These are phyloP conservation scores for Glaciozyma martinii DNA, from an alignment of 768 basidiomycete genomes.

Conservation along the genomic window DNA sequence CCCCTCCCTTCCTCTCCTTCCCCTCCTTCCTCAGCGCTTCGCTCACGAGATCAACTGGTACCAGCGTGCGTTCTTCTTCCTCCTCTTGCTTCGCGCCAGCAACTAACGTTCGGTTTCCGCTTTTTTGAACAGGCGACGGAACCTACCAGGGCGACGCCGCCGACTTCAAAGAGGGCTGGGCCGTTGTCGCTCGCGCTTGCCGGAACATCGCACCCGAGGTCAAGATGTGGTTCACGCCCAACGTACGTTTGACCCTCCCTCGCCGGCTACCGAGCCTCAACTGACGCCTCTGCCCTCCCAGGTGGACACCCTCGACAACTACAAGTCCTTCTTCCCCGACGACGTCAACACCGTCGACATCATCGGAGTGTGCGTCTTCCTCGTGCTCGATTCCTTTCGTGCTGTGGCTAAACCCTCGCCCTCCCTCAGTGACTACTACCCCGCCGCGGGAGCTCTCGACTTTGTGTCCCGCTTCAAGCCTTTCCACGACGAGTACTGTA, in stretches of 20 bases:
- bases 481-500: constrained; percentile 34
- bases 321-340: constrained; percentile 34
- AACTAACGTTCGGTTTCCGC: not conserved
- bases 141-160: constrained; percentile 31
- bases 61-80: not conserved
- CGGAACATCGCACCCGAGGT: constrained; percentile 27
- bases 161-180: constrained; percentile 35
- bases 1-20: no score
- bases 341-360: constrained; percentile 30
- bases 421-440: constrained; percentile 31
- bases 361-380: not conserved
- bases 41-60: constrained; percentile 35
- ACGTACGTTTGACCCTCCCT: not conserved
- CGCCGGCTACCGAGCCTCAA: no score
- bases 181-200: constrained; percentile 30
- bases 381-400: no score
- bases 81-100: not conserved
- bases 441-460: constrained; percentile 10
- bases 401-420: no score
- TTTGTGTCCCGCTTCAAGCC: constrained; percentile 26
- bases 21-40: no score
- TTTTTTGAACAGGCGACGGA: constrained; percentile 18
- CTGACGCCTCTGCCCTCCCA: constrained; percentile 11
- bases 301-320: constrained; percentile 18
- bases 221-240: constrained; percentile 31